phyloP scores from a whole-genome alignment of 371 early-diverging fungal genomes.

The Entomophthora muscae region DNA sequence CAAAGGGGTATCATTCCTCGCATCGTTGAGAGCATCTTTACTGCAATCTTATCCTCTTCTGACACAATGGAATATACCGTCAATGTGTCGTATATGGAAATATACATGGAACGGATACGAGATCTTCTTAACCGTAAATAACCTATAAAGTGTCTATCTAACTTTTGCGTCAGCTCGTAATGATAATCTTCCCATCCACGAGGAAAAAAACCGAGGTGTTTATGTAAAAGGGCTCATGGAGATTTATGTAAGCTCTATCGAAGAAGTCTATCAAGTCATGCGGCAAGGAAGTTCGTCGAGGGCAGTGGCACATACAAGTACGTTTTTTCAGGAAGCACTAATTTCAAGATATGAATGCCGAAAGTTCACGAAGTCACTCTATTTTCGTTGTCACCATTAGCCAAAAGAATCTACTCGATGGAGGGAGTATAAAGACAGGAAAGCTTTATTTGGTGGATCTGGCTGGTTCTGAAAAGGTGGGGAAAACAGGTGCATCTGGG shows the following conservation, averaged over 20 bases:
- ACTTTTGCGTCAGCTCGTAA: constrained; percentile 34
- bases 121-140: constrained; percentile 82
- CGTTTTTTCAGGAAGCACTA: constrained; percentile 8
- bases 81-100: constrained; percentile 95
- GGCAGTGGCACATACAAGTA: constrained; percentile 85
- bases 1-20: constrained; percentile 88
- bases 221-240: constrained; percentile 91
- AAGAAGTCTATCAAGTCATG: constrained; percentile 91
- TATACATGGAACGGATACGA: constrained; percentile 97
- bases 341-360: constrained; percentile 76
- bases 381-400: constrained; percentile 88
- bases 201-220: constrained; percentile 85
- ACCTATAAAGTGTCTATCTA: background rate
- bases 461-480: constrained; percentile 97
- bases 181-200: constrained; percentile 86
- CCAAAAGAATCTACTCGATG: constrained; percentile 77
- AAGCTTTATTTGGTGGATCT: constrained; percentile 95
- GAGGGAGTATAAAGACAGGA: constrained; percentile 62
- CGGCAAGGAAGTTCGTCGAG: constrained; percentile 73
- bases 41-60: constrained; percentile 66
- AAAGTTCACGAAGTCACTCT: constrained; percentile 90
- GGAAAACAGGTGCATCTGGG: constrained; percentile 96
- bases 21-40: constrained; percentile 79
- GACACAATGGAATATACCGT: constrained; percentile 82
- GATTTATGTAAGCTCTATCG: constrained; percentile 80